Conservation (phyloP, 192 early-diverging fungal genomes). For the Backusella macrospora region DNA sequence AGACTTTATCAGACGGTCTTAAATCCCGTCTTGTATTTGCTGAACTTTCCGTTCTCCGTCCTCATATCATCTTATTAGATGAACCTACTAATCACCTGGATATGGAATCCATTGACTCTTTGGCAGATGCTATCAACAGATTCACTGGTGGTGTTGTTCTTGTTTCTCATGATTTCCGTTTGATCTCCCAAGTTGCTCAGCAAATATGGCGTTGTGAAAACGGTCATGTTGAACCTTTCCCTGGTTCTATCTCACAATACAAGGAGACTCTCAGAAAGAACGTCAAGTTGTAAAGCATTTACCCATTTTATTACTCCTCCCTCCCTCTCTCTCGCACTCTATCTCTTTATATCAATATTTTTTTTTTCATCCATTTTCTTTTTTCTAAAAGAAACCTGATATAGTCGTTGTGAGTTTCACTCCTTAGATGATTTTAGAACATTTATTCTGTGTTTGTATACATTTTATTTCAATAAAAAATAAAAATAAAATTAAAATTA, state of each 20-base stretch:
- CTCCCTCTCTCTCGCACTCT: not conserved
- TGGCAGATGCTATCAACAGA: slow-evolving; percentile 94
- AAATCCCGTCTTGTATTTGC: slow-evolving; percentile 97
- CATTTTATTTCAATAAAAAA: not conserved
- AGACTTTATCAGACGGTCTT: slow-evolving; percentile 91
- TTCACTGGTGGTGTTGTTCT: slow-evolving; percentile 97
- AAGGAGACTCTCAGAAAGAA: slow-evolving; percentile 88
- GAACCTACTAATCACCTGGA: slow-evolving; percentile 99
- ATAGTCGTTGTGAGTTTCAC: not conserved
- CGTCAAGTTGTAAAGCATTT: slow-evolving; percentile 55
- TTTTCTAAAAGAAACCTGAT: not conserved
- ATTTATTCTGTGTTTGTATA: not conserved
- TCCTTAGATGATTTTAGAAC: slow-evolving; percentile 4
- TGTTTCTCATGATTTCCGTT: slow-evolving; percentile 98
- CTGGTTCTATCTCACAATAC: slow-evolving; percentile 86
- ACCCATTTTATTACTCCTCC: not conserved
- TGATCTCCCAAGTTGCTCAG: slow-evolving; percentile 94
- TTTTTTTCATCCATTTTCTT: not conserved
- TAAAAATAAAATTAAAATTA: not conserved
- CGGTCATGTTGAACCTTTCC: slow-evolving; percentile 72
- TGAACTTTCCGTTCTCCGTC: slow-evolving; percentile 82
- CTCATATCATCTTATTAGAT: slow-evolving; percentile 95
- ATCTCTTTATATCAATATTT: too few relatives aligned
- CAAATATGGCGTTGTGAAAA: slow-evolving; percentile 95
- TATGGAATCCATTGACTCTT: slow-evolving; percentile 89